phyloP scores from a whole-genome alignment of 805 yeast genomes.

The Vanderwaltozyma verrucispora region DNA sequence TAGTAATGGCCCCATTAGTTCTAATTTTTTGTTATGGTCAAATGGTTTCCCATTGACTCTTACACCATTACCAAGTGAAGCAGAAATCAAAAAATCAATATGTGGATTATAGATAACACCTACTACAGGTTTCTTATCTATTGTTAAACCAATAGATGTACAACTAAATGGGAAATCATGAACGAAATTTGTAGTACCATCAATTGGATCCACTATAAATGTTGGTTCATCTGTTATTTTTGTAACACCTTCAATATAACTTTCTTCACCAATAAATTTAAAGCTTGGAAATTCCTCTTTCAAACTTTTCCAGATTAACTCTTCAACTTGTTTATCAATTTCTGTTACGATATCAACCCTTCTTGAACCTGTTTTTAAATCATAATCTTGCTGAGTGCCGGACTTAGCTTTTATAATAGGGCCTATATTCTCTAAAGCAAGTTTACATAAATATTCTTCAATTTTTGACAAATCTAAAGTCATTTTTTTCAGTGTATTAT shows the following conservation, averaged over 20 bases:
- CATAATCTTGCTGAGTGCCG: conserved; percentile 32
- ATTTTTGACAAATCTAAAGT: conserved; percentile 17
- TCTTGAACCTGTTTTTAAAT: conserved; percentile 25
- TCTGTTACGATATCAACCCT: conserved; percentile 57
- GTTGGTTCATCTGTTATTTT: conserved; percentile 42
- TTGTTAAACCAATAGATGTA: conserved; percentile 50
- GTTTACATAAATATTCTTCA: conserved; percentile 18
- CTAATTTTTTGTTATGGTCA: conserved; percentile 54
- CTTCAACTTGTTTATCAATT: conserved; percentile 49
- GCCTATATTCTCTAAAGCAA: conserved; percentile 31
- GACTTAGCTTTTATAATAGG: conserved; percentile 38
- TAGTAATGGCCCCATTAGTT: conserved; percentile 74
- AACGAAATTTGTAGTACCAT: conserved; percentile 53
- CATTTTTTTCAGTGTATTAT: conserved; percentile 3
- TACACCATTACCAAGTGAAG: conserved; percentile 46
- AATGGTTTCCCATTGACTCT: conserved; percentile 37
- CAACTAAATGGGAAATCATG: conserved; percentile 54
- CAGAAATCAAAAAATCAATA: conserved; percentile 40
- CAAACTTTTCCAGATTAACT: conserved; percentile 25
- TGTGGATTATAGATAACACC: conserved; percentile 60
- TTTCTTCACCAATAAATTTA: conserved; percentile 52
- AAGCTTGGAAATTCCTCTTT: conserved; percentile 36
- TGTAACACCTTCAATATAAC: conserved; percentile 39
- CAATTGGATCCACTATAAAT: conserved; percentile 52
- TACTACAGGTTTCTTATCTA: conserved; percentile 40